phyloP scores from a whole-genome alignment of 202 grass and related monocot species.

The Panicum hallii region DNA sequence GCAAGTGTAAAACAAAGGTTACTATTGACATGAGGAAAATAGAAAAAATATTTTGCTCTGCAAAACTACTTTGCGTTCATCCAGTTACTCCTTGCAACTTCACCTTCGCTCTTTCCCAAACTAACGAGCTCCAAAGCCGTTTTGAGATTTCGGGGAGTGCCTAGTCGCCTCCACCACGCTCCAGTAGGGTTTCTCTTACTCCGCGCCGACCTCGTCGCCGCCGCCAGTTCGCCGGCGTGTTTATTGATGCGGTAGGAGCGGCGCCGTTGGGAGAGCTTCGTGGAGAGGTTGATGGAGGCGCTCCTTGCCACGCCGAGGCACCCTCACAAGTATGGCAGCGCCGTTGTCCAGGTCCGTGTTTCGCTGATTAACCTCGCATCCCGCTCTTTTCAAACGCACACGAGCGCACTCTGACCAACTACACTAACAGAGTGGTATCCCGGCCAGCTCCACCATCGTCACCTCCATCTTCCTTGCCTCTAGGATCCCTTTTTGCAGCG shows the following conservation, averaged over 20 bases:
- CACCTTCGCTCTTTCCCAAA: neutral
- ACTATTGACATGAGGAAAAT: no score
- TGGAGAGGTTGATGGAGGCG: conserved; percentile 26
- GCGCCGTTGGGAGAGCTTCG: neutral
- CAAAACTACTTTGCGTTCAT: no score
- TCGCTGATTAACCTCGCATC: neutral
- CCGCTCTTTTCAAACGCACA: neutral
- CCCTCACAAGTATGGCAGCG: conserved; percentile 48
- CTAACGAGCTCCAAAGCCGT: neutral
- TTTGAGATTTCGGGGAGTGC: conserved; percentile 21
- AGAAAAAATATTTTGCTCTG: no score
- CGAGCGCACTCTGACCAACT: no score
- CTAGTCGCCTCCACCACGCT: neutral
- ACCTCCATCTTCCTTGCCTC: no score
- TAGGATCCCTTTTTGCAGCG: no score
- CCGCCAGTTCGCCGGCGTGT: neutral
- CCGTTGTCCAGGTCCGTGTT: no score
- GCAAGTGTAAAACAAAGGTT: no score
- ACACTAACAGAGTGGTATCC: no score
- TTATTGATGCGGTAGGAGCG: conserved; percentile 13
- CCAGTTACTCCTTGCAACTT: no score
- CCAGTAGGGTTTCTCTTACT: conserved; percentile 38
- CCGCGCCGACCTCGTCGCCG: neutral
- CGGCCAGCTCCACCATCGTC: no score
- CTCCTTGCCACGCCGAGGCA: conserved; percentile 48